Conservation (phyloP, 164 flowering plant genomes). For the Umbilicus rupestris region DNA sequence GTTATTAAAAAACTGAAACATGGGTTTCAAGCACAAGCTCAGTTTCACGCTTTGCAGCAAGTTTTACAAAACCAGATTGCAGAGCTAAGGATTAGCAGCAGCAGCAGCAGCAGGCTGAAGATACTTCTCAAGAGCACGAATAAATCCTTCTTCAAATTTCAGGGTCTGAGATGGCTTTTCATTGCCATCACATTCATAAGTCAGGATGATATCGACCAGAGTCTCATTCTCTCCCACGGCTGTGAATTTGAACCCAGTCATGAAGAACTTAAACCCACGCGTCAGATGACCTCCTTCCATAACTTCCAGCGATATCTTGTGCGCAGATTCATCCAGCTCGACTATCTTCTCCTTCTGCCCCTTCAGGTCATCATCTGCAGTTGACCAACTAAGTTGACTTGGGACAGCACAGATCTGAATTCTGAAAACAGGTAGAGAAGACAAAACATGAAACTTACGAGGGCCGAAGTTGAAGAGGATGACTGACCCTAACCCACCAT, state of each 20-base stretch:
- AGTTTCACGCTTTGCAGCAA: no score
- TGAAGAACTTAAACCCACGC: slow-evolving; percentile 28
- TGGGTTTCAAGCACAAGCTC: no score
- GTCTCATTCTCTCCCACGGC: slow-evolving; percentile 20
- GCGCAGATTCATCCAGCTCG: slow-evolving; percentile 26
- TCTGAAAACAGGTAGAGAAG: no score
- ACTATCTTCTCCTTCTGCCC: slow-evolving; percentile 36
- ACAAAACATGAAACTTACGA: no score
- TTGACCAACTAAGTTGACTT: no score
- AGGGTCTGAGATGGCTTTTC: slow-evolving; percentile 18
- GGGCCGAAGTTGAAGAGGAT: slow-evolving; percentile 25
- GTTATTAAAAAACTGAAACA: no score
- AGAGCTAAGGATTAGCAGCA: no score
- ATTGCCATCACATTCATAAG: slow-evolving; percentile 19
- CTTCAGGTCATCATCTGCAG: slow-evolving; percentile 18
- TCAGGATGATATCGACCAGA: slow-evolving; percentile 20
- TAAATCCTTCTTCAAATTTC: slow-evolving; percentile 15
- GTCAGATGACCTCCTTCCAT: slow-evolving; percentile 32
- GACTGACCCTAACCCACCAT: slow-evolving; percentile 39
- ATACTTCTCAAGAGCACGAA: slow-evolving; percentile 22
- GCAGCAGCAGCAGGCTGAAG: background rate
- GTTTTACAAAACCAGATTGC: no score
- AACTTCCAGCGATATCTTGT: slow-evolving; percentile 26
- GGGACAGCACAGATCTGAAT: no score
- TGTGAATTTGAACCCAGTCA: slow-evolving; percentile 21